These are phyloP conservation scores for Pseudogymnoascus sp. DNA, from an alignment of 2,329 filamentous ascomycete genomes.

Conservation along the genomic window DNA sequence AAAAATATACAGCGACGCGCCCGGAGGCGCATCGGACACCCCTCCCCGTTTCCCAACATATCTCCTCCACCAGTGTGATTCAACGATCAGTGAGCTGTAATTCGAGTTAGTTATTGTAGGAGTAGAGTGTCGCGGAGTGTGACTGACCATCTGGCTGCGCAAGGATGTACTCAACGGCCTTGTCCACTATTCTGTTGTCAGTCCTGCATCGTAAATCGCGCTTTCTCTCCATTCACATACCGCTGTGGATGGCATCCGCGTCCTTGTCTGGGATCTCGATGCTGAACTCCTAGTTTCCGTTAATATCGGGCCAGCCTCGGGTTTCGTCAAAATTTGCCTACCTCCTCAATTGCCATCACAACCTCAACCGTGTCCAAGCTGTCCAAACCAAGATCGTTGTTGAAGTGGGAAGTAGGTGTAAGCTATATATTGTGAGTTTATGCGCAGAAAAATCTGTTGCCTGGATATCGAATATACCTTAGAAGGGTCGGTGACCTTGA, in stretches of 20 bases:
- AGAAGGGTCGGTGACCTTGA: slow-evolving; percentile 58
- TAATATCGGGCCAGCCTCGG: slow-evolving; percentile 15
- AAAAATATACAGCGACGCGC: slow-evolving; percentile 23
- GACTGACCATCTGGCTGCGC: slow-evolving; percentile 65
- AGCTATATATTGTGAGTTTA: slow-evolving; percentile 51
- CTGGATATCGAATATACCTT: slow-evolving; percentile 42
- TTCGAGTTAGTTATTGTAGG: neutral
- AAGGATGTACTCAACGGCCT: slow-evolving; percentile 69
- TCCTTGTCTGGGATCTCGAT: slow-evolving; percentile 78
- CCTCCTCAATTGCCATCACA: slow-evolving; percentile 99
- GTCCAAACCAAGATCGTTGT: slow-evolving; percentile 94
- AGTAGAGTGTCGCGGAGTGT: neutral
- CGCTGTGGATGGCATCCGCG: slow-evolving; percentile 68
- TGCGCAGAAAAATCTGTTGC: slow-evolving; percentile 10
- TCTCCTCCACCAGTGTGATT: slow-evolving; percentile 24
- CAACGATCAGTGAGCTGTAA: slow-evolving; percentile 26
- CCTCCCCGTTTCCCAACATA: slow-evolving; percentile 12
- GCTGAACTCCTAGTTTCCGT: slow-evolving; percentile 49
- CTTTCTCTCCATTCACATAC: slow-evolving; percentile 40
- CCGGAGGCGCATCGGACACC: neutral
- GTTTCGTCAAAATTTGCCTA: neutral
- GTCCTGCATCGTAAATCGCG: slow-evolving; percentile 21
- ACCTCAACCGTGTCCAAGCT: slow-evolving; percentile 98
- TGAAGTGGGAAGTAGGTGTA: slow-evolving; percentile 76
- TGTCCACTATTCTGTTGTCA: slow-evolving; percentile 49